Evolutionary conservation across 106 monocot species (phyloP), one percentile per base, ranked within the genome.

Genomic region (Amphibolis antarctica): DNA sequence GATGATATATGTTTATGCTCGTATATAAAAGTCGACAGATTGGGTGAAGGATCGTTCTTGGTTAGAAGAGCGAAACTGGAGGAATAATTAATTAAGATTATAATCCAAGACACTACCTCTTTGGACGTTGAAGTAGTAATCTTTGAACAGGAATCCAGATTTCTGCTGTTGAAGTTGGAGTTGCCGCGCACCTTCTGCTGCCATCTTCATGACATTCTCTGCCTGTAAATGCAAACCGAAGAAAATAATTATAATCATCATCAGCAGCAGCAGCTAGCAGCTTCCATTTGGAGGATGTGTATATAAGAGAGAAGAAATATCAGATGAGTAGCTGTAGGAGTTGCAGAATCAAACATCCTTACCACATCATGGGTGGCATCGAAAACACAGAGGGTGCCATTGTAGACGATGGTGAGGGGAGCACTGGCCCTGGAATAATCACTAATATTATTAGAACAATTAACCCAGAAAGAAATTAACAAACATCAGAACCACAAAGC

Each of bases 381-480:
- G 36, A 59, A 44, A 44, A 44, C 56, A 42, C 24, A 25, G 15
- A 69, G 21, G 18, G 44, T 69, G n/a, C 69, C 69, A 28, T 69
- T 69, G 44, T 69, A 69, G 58, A 58, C 45, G 26, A 69, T 69
- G 55, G 69, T 69, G 23, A 69, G 69, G 14, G 69, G 55, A 21
- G 56, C 15, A 17, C 0, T 42, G 3, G 29, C 4, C 17, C 45
- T 43, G 24, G 22, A 36, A 63, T 29, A n/a, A n/a, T n/a, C n/a
- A n/a, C n/a, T n/a, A n/a, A n/a, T n/a, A n/a, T n/a, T n/a, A 36
- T 36, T 36, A 36, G 36, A 7, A 7, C n/a, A 36, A 7, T 7
- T 7, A 36, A 2, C 36, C 36, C 2, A 36, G 36, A 36, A 36
- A 36, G 7, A 36, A 7, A 45, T 1, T 19, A 18, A 23, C 23